A percentile compares a stretch with the other conserved stretches of the same genome.
These are phyloP conservation scores for Nasturtium officinale DNA, from an alignment of 345 rosid species.

Conservation along the genomic window DNA sequence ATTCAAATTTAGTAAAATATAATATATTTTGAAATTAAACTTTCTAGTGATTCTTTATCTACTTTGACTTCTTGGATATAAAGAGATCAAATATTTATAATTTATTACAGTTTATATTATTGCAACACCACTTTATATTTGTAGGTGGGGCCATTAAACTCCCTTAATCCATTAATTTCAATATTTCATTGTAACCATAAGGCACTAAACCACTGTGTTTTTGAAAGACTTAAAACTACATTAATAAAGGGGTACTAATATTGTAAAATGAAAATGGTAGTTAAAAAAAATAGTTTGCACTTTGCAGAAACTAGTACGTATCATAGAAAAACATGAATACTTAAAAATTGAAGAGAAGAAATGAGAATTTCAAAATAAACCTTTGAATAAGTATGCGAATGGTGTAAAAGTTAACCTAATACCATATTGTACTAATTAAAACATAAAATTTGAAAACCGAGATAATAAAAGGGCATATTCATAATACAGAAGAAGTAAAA, in stretches of 20 bases:
- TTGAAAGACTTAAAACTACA: neutral
- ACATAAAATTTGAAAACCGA: constrained; percentile 1
- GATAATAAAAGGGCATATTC: constrained; percentile 9
- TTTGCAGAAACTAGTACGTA: neutral
- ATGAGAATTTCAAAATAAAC: neutral
- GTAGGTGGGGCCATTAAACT: constrained; percentile 11
- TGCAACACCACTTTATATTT: constrained; percentile 2
- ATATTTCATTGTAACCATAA: neutral
- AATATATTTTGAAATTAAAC: neutral
- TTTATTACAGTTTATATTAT: constrained; percentile 17
- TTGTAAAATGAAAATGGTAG: neutral
- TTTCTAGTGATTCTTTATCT: neutral
- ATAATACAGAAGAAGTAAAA: constrained; percentile 22
- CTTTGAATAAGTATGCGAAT: neutral
- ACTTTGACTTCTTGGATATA: neutral
- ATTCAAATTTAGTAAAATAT: neutral
- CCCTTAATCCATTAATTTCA: neutral
- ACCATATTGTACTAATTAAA: neutral
- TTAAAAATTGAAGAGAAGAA: neutral
- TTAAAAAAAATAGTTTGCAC: no score
- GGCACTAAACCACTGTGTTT: neutral
- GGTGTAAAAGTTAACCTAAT: neutral
- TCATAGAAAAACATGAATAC: neutral
- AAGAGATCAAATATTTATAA: constrained; percentile 16
- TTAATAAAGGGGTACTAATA: neutral